Conservation (phyloP, 2,329 filamentous ascomycete genomes). For the Cladosporium sp. region DNA sequence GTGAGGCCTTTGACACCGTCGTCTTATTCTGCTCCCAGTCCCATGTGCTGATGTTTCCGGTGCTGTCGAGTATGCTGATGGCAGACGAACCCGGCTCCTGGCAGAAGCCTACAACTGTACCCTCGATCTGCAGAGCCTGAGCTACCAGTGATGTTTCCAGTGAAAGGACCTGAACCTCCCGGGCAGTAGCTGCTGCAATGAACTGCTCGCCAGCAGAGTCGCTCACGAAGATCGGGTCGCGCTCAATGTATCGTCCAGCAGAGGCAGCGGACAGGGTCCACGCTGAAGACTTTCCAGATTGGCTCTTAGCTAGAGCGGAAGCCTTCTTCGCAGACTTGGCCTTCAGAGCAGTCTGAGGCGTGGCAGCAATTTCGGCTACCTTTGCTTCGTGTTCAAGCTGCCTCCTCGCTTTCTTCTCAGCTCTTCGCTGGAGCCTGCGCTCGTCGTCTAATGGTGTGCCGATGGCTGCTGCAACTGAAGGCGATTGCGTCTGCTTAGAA, state of each 20-base stretch:
- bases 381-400: slow-evolving; percentile 6
- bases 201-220: slow-evolving; percentile 36
- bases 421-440: slow-evolving; percentile 13
- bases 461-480: not conserved
- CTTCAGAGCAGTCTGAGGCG: not conserved
- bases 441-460: not conserved
- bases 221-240: slow-evolving; percentile 55
- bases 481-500: not conserved
- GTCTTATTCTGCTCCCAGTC: slow-evolving; percentile 44
- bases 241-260: slow-evolving; percentile 53
- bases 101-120: slow-evolving; percentile 46
- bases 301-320: slow-evolving; percentile 6
- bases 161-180: slow-evolving; percentile 48
- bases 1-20: not conserved
- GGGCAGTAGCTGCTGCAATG: slow-evolving; percentile 27
- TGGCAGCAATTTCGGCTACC: not conserved
- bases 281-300: slow-evolving; percentile 9
- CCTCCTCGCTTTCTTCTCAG: slow-evolving; percentile 21
- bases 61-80: slow-evolving; percentile 16
- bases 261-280: slow-evolving; percentile 49
- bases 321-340: slow-evolving; percentile 4
- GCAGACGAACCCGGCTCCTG: slow-evolving; percentile 25
- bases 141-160: slow-evolving; percentile 75
- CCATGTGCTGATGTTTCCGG: slow-evolving; percentile 53
- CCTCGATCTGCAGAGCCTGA: slow-evolving; percentile 27